Evolutionary conservation across 1,284 basidiomycete genomes (phyloP).

Genomic region (Ganoderma lucidum): DNA sequence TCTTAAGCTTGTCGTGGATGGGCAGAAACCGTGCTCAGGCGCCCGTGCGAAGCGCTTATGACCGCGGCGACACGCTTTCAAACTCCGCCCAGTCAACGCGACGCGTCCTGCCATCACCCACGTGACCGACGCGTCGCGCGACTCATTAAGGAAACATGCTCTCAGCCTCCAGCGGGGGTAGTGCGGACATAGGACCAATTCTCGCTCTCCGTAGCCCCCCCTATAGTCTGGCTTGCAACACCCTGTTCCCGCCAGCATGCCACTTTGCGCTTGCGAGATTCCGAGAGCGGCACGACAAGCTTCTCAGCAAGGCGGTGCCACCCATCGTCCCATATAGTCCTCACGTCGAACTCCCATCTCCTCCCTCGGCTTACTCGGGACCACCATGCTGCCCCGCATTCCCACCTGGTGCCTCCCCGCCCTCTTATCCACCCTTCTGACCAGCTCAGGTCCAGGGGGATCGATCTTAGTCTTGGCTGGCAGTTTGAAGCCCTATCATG

Average conservation of each 20-base stretch:
- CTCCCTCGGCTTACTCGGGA: conserved; percentile 13
- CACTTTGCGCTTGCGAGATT: not conserved
- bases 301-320: conserved; percentile 28
- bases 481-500: conserved; percentile 1
- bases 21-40: conserved; percentile 23
- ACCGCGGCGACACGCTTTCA: conserved; percentile 41
- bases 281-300: conserved; percentile 5
- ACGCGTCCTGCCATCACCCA: conserved; percentile 35
- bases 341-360: not conserved
- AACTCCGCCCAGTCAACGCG: conserved; percentile 44
- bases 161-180: conserved; percentile 22
- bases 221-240: conserved; percentile 11
- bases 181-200: conserved; percentile 23
- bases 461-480: conserved; percentile 4
- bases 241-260: conserved; percentile 1
- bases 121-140: conserved; percentile 42
- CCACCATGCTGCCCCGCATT: conserved; percentile 29
- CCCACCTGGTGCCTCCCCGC: conserved; percentile 25
- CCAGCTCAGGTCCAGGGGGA: conserved; percentile 15
- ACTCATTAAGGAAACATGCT: not conserved
- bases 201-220: not conserved
- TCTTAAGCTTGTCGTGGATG: conserved; percentile 17
- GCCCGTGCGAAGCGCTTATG: conserved; percentile 35
- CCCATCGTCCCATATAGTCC: conserved; percentile 25
- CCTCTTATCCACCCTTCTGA: conserved; percentile 19